A percentile compares a stretch with the other conserved stretches of the same genome.
phyloP scores from a whole-genome alignment of 441 rosid genomes.

The Populus hybrid region DNA sequence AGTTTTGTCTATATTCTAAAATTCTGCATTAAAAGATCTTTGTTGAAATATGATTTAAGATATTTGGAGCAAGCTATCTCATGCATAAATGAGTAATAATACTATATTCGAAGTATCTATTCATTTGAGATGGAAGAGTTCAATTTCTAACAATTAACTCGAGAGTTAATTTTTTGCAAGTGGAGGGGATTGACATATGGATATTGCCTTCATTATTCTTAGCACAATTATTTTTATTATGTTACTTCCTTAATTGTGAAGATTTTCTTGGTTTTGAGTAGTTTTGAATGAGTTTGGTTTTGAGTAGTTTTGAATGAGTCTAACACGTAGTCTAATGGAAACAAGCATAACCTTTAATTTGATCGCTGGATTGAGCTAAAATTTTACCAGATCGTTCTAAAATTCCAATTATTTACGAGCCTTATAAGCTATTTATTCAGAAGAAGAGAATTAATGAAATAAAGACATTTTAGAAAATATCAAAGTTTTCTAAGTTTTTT shows the following conservation, averaged over 20 bases:
- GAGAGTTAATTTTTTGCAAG: too few relatives aligned
- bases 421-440: too few relatives aligned
- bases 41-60: background rate
- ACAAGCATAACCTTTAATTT: background rate
- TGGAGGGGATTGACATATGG: background rate
- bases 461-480: too few relatives aligned
- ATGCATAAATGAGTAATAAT: background rate
- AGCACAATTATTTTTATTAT: too few relatives aligned
- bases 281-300: background rate
- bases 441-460: too few relatives aligned
- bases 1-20: background rate
- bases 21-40: too few relatives aligned
- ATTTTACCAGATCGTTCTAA: background rate
- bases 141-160: background rate
- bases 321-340: too few relatives aligned
- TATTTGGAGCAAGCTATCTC: background rate
- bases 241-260: too few relatives aligned
- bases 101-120: background rate
- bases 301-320: background rate
- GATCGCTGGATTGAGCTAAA: background rate
- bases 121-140: background rate
- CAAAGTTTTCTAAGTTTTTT: too few relatives aligned
- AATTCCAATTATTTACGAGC: too few relatives aligned
- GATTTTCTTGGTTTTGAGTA: background rate
- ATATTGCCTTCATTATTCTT: background rate